These are phyloP conservation scores for Hevea brasiliensis DNA, from an alignment of 345 rosid species.

Conservation along the genomic window DNA sequence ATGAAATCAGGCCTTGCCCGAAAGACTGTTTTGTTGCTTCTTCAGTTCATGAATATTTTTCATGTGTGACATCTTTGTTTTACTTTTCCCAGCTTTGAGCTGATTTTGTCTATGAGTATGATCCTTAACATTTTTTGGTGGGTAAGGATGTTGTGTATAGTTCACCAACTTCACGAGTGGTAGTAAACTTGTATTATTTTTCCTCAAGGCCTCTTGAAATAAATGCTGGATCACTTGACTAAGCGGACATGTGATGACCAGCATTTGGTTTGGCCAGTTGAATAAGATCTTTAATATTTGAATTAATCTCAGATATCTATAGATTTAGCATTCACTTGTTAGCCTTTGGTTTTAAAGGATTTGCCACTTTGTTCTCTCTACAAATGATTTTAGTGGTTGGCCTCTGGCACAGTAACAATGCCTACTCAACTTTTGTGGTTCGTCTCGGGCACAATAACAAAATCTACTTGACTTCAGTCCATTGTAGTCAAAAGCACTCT, in stretches of 20 bases:
- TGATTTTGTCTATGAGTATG: not conserved
- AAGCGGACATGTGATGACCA: not conserved
- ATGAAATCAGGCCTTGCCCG: no score
- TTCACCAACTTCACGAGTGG: not conserved
- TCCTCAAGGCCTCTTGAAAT: not conserved
- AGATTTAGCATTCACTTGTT: not conserved
- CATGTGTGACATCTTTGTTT: not conserved
- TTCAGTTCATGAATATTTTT: not conserved
- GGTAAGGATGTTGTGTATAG: slow-evolving; percentile 4
- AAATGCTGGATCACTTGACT: not conserved
- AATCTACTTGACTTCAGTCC: no score
- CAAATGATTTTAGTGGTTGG: not conserved
- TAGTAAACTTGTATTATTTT: not conserved
- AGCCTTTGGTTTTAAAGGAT: not conserved
- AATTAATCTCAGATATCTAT: not conserved
- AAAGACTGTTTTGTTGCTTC: not conserved
- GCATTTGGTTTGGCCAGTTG: not conserved
- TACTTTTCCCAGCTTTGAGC: not conserved
- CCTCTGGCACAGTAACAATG: not conserved
- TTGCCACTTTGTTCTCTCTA: not conserved
- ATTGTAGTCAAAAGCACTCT: no score
- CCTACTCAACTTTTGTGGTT: not conserved
- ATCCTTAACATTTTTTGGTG: not conserved
- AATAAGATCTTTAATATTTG: not conserved
- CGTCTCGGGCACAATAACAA: not conserved